These are phyloP conservation scores for Carex cristatella DNA, from an alignment of 176 grass and related monocot species.

Conservation along the genomic window DNA sequence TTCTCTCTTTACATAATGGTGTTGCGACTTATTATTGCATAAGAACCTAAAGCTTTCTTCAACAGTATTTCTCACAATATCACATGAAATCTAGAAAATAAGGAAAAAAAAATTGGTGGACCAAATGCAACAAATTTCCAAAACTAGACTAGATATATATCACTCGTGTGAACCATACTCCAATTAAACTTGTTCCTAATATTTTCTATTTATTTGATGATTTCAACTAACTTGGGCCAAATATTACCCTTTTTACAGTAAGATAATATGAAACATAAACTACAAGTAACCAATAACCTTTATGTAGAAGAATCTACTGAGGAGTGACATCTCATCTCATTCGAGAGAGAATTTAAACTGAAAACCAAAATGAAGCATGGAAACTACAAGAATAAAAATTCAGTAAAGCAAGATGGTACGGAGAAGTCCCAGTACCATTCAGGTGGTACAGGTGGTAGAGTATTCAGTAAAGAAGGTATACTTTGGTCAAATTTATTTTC, in stretches of 20 bases:
- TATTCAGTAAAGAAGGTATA: too few relatives aligned
- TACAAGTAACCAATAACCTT: neutral
- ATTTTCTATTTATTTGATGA: neutral
- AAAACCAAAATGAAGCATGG: too few relatives aligned
- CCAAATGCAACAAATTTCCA: neutral
- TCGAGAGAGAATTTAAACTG: too few relatives aligned
- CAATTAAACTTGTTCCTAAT: neutral
- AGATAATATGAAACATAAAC: neutral
- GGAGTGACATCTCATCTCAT: too few relatives aligned
- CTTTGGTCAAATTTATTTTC: too few relatives aligned
- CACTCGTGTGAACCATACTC: neutral
- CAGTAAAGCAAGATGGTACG: too few relatives aligned
- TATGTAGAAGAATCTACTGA: too few relatives aligned
- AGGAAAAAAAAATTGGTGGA: neutral
- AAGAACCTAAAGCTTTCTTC: conserved; percentile 21
- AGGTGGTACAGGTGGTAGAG: too few relatives aligned
- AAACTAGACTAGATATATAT: neutral
- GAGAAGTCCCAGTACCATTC: too few relatives aligned
- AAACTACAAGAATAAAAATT: too few relatives aligned
- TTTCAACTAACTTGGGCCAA: neutral
- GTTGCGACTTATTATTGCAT: neutral
- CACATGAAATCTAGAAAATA: conserved; percentile 25
- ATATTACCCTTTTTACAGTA: neutral
- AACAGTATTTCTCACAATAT: conserved; percentile 28
- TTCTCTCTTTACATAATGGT: conserved; percentile 28